phyloP scores from a whole-genome alignment of 176 grass and related monocot species.

The Tuctoria greenei region DNA sequence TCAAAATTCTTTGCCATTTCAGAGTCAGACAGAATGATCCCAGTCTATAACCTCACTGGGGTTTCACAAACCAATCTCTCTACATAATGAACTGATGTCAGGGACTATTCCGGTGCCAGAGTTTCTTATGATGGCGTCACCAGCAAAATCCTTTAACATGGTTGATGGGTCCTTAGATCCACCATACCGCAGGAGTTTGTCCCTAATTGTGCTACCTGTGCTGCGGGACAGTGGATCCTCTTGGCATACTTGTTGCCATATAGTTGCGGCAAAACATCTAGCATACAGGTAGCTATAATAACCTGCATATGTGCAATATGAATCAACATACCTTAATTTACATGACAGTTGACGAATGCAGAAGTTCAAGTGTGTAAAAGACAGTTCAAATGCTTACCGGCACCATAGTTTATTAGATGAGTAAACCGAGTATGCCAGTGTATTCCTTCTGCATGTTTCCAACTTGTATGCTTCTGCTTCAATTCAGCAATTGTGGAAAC shows the following conservation, averaged over 20 bases:
- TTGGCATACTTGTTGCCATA: slow-evolving; percentile 82
- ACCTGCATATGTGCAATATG: slow-evolving; percentile 41
- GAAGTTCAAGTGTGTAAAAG: slow-evolving; percentile 10
- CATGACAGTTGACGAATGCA: background rate
- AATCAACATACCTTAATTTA: background rate
- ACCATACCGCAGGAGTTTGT: slow-evolving; percentile 63
- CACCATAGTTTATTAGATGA: slow-evolving; percentile 89
- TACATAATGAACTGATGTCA: slow-evolving; percentile 56
- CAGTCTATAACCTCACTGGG: background rate
- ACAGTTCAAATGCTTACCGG: slow-evolving; percentile 49
- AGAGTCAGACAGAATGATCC: background rate
- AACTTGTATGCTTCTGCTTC: slow-evolving; percentile 75
- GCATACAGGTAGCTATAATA: slow-evolving; percentile 98
- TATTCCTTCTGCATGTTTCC: slow-evolving; percentile 76
- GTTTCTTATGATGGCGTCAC: slow-evolving; percentile 60
- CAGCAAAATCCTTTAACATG: slow-evolving; percentile 70
- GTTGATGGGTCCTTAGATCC: slow-evolving; percentile 70
- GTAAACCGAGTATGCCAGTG: slow-evolving; percentile 84
- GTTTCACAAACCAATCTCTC: slow-evolving; percentile 64
- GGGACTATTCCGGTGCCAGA: slow-evolving; percentile 64
- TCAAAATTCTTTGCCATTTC: background rate
- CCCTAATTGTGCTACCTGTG: slow-evolving; percentile 55
- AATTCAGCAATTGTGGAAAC: slow-evolving; percentile 74
- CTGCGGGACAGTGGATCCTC: slow-evolving; percentile 67
- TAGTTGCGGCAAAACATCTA: slow-evolving; percentile 83